phyloP scores from a whole-genome alignment of 2,329 filamentous ascomycete genomes.

The Thermothelomyces thermophilus region DNA sequence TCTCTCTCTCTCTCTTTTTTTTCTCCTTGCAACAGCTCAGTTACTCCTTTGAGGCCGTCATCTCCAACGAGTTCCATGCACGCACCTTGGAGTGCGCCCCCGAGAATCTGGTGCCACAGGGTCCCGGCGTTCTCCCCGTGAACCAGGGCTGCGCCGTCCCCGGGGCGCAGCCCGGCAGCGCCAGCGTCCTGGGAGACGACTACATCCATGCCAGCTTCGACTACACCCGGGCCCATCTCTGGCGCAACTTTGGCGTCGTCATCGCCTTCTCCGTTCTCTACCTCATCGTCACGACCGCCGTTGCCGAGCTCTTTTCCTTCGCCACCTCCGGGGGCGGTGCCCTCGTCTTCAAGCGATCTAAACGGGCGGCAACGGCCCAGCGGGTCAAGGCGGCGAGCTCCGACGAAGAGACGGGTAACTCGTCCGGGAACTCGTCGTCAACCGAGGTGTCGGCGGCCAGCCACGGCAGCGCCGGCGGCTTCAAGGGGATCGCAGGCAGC shows the following conservation, averaged over 20 bases:
- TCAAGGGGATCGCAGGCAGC: constrained; percentile 16
- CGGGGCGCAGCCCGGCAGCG: constrained; percentile 43
- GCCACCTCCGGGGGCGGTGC: constrained; percentile 40
- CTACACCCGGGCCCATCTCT: constrained; percentile 54
- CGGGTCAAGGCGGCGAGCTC: constrained; percentile 18
- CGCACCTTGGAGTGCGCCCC: constrained; percentile 44
- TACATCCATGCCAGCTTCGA: constrained; percentile 48
- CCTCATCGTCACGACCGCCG: constrained; percentile 62
- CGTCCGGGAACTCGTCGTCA: constrained; percentile 25
- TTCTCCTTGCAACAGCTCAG: constrained; percentile 33
- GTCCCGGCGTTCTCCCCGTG: constrained; percentile 33
- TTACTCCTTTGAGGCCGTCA: constrained; percentile 58
- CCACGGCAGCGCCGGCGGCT: constrained; percentile 17
- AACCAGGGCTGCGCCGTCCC: constrained; percentile 52
- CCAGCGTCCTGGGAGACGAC: constrained; percentile 44
- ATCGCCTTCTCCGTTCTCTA: constrained; percentile 72
- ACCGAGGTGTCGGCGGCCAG: constrained; percentile 16
- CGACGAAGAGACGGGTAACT: constrained; percentile 51
- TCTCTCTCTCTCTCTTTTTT: background rate
- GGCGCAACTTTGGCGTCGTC: constrained; percentile 73
- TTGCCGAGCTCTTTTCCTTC: constrained; percentile 58
- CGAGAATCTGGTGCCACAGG: constrained; percentile 41
- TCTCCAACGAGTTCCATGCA: constrained; percentile 48
- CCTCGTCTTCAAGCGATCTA: constrained; percentile 22
- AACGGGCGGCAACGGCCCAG: constrained; percentile 10